These are phyloP conservation scores for Cucurbita pepo DNA, from an alignment of 306 rosid species.

Conservation along the genomic window DNA sequence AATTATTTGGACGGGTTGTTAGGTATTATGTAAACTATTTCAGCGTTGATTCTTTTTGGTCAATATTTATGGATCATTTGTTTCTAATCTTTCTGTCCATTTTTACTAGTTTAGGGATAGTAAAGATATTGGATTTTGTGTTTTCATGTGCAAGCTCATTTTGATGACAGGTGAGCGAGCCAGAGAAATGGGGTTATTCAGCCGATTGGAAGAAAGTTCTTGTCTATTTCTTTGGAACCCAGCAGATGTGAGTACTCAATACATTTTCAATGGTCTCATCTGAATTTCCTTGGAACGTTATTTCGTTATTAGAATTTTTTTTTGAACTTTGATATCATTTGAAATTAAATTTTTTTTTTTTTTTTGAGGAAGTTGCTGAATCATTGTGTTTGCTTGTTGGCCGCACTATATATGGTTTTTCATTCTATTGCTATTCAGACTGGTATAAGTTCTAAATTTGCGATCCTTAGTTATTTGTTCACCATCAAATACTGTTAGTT, in stretches of 20 bases:
- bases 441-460: neutral
- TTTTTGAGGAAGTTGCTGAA: neutral
- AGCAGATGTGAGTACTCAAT: slow-evolving; percentile 67
- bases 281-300: neutral
- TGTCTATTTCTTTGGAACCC: slow-evolving; percentile 90
- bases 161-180: slow-evolving; percentile 80
- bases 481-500: neutral
- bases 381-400: neutral
- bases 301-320: neutral
- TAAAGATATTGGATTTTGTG: neutral
- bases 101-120: neutral
- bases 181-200: slow-evolving; percentile 82
- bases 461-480: neutral
- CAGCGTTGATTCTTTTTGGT: neutral
- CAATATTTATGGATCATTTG: neutral
- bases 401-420: neutral
- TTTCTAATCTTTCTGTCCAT: neutral
- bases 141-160: slow-evolving; percentile 10
- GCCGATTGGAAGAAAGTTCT: slow-evolving; percentile 87
- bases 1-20: neutral
- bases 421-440: neutral
- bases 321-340: neutral
- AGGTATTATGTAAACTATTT: neutral
- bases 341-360: neutral
- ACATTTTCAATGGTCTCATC: neutral